Evolutionary conservation across 805 yeast genomes (phyloP), one percentile per base, ranked within the genome.

Genomic region (Maudiozyma saulgeensis): DNA sequence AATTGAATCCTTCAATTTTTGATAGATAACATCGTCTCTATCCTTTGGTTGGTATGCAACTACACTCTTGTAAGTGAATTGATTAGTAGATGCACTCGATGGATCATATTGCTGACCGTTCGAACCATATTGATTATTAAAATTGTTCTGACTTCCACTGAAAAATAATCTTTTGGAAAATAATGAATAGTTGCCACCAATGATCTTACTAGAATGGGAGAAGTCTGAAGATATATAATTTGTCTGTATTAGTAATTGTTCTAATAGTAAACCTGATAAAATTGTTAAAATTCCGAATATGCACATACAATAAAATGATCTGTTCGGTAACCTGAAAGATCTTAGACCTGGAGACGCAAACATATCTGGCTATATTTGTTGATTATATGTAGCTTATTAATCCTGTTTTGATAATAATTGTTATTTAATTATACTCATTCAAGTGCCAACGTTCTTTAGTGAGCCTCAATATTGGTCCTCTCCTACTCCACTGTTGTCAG

Each of bases 41-140:
- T 80, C 82, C 60, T 86, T 86, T 4, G 93, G 87, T 60, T 81
- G 84, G 61, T 73, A 86, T 1, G 89, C 85, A 16, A 84, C 86
- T 0, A 87, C 78, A 13, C 81, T 70, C 34, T 78, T 71, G 61
- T 78, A 82, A 34, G 72, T 69, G 45, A 71, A 61, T 35, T 49
- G 48, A 25, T 55, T 54, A 48, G 53, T 57, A 46, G 46, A 40
- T 35, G 41, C 46, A 28, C 41, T 41, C 15, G 46, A 40, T 11
- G 47, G 25, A 15, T 44, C 44, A 38, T 41, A 41, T 9, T 35
- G 31, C 4, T 48, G 32, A 32, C 47, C 47, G 25, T 34, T 45
- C 25, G 37, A 37, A 7, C 40, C 37, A 7, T 41, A 18, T 16
- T 42, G 45, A 39, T 39, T 37, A 11, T 18, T 28, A 21, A 43